Percentiles rank a stretch among this genome's conserved stretches.
Conservation (phyloP, 495 filamentous ascomycete species). For the Acidiella bohemica region DNA sequence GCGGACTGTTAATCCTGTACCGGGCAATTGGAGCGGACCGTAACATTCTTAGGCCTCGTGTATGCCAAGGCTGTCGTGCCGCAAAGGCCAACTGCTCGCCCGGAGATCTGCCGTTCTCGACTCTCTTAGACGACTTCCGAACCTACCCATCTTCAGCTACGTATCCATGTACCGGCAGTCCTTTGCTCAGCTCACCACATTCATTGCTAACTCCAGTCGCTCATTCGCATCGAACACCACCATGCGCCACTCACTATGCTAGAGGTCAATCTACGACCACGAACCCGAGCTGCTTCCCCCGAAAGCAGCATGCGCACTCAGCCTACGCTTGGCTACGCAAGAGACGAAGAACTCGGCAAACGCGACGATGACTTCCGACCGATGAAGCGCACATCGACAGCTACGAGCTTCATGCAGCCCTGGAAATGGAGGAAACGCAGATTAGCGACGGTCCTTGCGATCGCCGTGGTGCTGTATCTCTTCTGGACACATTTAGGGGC, state of each 20-base stretch:
- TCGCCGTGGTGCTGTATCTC: conserved; percentile 30
- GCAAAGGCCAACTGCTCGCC: too few relatives aligned
- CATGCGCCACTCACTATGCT: conserved; percentile 3
- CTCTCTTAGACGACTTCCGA: too few relatives aligned
- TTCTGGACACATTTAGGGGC: conserved; percentile 21
- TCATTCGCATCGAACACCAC: background rate
- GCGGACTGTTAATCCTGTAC: too few relatives aligned
- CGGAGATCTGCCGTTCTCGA: too few relatives aligned
- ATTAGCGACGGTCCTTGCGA: conserved; percentile 32
- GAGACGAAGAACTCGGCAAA: conserved; percentile 58
- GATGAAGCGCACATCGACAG: conserved; percentile 20
- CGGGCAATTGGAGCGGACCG: too few relatives aligned
- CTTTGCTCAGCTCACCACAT: too few relatives aligned
- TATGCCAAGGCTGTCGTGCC: too few relatives aligned
- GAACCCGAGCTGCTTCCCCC: conserved; percentile 1
- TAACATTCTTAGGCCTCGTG: too few relatives aligned
- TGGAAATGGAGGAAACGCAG: conserved; percentile 34
- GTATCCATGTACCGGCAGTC: too few relatives aligned
- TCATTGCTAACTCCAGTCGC: background rate
- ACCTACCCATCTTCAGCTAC: too few relatives aligned
- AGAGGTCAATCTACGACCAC: conserved; percentile 7
- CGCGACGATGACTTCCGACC: conserved; percentile 51
- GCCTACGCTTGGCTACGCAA: conserved; percentile 5
- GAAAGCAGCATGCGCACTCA: conserved; percentile 9
- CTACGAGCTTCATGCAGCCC: conserved; percentile 26